Evolutionary conservation across 1,139 yeast genomes (phyloP).

Genomic region (Suhomyces bribrorum): DNA sequence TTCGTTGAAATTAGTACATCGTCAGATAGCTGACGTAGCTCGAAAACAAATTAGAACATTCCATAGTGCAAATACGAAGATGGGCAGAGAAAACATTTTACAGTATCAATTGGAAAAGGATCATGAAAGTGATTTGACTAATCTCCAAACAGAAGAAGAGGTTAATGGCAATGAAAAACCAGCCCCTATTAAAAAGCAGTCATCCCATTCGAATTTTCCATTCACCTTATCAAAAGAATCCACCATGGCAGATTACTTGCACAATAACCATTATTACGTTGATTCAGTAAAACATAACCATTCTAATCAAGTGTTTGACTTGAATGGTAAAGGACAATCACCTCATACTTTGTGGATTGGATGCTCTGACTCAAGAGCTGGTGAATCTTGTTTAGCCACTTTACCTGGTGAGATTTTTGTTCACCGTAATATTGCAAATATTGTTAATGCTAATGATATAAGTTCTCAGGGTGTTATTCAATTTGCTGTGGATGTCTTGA

Average conservation of each 20-base stretch:
- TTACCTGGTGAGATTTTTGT: slow-evolving; percentile 94
- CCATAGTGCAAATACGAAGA: slow-evolving; percentile 16
- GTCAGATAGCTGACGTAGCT: slow-evolving; percentile 11
- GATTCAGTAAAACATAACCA: slow-evolving; percentile 57
- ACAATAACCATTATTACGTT: slow-evolving; percentile 70
- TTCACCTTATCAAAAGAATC: slow-evolving; percentile 62
- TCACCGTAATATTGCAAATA: slow-evolving; percentile 90
- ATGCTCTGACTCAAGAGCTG: slow-evolving; percentile 91
- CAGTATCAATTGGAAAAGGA: slow-evolving; percentile 46
- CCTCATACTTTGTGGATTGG: slow-evolving; percentile 98
- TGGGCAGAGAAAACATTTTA: slow-evolving; percentile 50
- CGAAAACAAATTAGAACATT: slow-evolving; percentile 6
- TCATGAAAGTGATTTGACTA: slow-evolving; percentile 38
- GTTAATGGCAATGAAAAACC: slow-evolving; percentile 1
- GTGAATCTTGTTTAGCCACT: slow-evolving; percentile 76
- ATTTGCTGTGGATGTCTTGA: slow-evolving; percentile 84
- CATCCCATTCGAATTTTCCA: slow-evolving; percentile 36
- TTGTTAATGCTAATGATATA: slow-evolving; percentile 70
- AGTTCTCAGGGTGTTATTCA: slow-evolving; percentile 83
- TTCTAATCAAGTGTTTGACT: slow-evolving; percentile 62
- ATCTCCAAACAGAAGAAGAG: slow-evolving; percentile 11
- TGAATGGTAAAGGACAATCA: slow-evolving; percentile 80
- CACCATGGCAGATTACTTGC: slow-evolving; percentile 60
- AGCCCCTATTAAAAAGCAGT: slow-evolving; percentile 7
- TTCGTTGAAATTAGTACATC: slow-evolving; percentile 8